Evolutionary conservation across 768 basidiomycete genomes (phyloP).

Genomic region (Termitomyces sp.): DNA sequence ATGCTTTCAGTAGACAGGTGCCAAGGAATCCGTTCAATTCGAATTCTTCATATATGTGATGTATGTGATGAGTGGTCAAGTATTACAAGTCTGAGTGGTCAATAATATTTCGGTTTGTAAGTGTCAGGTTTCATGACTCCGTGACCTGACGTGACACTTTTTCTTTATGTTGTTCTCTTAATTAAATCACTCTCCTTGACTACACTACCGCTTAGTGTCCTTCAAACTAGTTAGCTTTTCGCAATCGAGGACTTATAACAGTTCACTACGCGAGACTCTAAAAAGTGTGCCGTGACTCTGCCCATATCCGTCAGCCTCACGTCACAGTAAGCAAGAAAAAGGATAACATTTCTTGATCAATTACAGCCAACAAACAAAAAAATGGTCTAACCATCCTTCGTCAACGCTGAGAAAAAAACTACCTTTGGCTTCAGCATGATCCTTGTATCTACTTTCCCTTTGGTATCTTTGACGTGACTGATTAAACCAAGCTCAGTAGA

Average conservation of each 20-base stretch:
- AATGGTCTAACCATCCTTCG: not conserved
- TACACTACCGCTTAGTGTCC: no score
- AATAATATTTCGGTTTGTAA: no score
- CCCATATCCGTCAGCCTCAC: no score
- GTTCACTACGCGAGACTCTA: not conserved
- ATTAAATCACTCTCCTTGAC: no score
- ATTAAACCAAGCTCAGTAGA: slow-evolving; percentile 18
- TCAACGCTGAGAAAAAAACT: slow-evolving; percentile 12
- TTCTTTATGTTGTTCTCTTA: no score
- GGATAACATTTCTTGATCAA: not conserved
- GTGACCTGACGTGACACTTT: no score
- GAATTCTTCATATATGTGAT: not conserved
- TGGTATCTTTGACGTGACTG: not conserved
- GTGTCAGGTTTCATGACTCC: no score
- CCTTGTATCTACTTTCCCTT: not conserved
- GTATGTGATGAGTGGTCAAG: not conserved
- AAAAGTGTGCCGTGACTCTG: no score
- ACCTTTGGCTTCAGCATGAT: slow-evolving; percentile 18
- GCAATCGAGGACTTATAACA: no score
- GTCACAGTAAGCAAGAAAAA: not conserved
- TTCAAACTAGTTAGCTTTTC: no score
- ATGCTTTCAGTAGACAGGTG: slow-evolving; percentile 22
- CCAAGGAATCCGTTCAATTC: not conserved
- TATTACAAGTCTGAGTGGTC: no score
- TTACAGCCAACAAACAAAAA: not conserved